These are phyloP conservation scores for Boletus insuetus DNA, from an alignment of 768 basidiomycete species.

Conservation along the genomic window DNA sequence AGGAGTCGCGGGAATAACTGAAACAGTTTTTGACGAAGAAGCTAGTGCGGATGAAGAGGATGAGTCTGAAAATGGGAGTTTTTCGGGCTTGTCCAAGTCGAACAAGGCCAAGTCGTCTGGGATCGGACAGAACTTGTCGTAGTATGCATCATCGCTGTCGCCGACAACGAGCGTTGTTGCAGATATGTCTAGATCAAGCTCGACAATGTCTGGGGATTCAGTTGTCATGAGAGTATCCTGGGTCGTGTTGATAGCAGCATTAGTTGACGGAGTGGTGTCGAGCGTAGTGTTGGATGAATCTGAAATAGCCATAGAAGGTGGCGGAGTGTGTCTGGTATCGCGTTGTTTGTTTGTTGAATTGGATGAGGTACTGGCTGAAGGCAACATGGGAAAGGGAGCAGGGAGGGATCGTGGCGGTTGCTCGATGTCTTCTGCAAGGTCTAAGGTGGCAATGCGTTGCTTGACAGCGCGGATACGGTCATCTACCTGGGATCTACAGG, in stretches of 20 bases:
- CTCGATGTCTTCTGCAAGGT: background rate
- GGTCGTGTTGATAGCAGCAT: background rate
- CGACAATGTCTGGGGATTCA: constrained; percentile 13
- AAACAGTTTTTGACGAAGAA: constrained; percentile 6
- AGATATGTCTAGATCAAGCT: constrained; percentile 25
- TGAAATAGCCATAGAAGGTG: constrained; percentile 14
- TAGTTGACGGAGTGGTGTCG: background rate
- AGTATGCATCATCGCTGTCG: constrained; percentile 47
- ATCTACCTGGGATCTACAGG: constrained; percentile 34
- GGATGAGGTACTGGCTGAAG: background rate
- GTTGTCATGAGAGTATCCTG: constrained; percentile 2
- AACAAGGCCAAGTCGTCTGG: constrained; percentile 19
- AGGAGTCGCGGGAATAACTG: background rate
- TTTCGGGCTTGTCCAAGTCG: constrained; percentile 9
- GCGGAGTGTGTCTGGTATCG: constrained; percentile 10
- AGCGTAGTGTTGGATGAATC: constrained; percentile 16
- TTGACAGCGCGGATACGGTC: constrained; percentile 40
- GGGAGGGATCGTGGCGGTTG: background rate
- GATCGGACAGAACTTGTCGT: constrained; percentile 42
- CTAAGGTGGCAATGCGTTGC: constrained; percentile 28
- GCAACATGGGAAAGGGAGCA: background rate
- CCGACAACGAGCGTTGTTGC: constrained; percentile 19
- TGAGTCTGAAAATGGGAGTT: constrained; percentile 4
- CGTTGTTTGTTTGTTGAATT: background rate
- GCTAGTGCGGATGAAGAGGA: constrained; percentile 1